Conservation (phyloP, 495 filamentous ascomycete species). For the Penicillium riverlandense region DNA sequence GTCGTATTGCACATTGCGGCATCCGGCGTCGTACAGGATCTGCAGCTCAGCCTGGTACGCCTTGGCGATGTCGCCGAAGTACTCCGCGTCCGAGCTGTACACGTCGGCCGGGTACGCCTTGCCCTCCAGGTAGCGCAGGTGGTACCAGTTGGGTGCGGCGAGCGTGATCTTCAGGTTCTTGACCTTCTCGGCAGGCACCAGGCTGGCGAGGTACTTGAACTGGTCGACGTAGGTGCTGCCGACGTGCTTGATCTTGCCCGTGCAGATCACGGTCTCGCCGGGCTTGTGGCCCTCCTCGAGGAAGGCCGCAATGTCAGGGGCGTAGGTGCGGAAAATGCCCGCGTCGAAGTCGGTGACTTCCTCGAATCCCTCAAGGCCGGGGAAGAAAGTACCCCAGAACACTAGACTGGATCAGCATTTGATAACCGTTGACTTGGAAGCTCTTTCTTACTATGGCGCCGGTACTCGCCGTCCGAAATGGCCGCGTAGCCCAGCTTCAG, state of each 20-base stretch:
- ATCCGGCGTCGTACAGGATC: conserved; percentile 60
- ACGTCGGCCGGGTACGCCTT: conserved; percentile 58
- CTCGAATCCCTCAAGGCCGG: conserved; percentile 63
- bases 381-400: conserved; percentile 72
- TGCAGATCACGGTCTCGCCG: conserved; percentile 66
- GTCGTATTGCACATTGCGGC: conserved; percentile 67
- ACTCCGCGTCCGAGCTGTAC: conserved; percentile 60
- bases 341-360: conserved; percentile 50
- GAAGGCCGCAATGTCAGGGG: conserved; percentile 74
- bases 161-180: conserved; percentile 65
- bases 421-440: neutral
- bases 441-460: conserved; percentile 49
- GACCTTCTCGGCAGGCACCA: conserved; percentile 51
- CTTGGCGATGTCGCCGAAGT: conserved; percentile 67
- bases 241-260: conserved; percentile 62
- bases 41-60: conserved; percentile 62
- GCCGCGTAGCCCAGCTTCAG: conserved; percentile 59
- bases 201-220: conserved; percentile 59
- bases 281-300: conserved; percentile 64
- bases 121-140: conserved; percentile 65
- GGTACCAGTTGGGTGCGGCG: conserved; percentile 68
- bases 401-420: conserved; percentile 22
- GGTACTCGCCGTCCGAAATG: conserved; percentile 71
- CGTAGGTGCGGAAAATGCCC: conserved; percentile 64
- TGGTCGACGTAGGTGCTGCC: conserved; percentile 56